phyloP scores from a whole-genome alignment of 225 moss, liverwort and hornwort genomes.

The Lunularia cruciata region DNA sequence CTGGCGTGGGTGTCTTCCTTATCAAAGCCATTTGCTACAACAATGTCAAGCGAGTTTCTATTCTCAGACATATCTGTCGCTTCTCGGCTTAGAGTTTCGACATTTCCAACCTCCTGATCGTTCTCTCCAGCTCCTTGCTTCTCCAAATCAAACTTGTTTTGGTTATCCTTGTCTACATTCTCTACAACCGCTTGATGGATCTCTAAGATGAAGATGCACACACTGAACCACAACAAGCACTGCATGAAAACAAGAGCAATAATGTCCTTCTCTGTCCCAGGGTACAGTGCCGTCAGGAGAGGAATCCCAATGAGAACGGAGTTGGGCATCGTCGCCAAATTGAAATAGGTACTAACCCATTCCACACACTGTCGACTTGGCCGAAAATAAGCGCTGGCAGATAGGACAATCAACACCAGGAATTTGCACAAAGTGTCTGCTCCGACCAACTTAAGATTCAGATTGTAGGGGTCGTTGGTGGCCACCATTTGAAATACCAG shows the following conservation, averaged over 20 bases:
- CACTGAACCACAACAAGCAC: constrained; percentile 28
- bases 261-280: constrained; percentile 24
- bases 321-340: constrained; percentile 35
- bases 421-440: constrained; percentile 35
- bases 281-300: constrained; percentile 38
- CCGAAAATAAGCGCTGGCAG: constrained; percentile 11
- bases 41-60: neutral
- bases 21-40: neutral
- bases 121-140: constrained; percentile 1
- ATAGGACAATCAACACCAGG: constrained; percentile 15
- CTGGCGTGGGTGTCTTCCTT: neutral
- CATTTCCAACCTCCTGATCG: neutral
- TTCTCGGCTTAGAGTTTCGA: neutral
- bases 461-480: constrained; percentile 29
- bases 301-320: constrained; percentile 31
- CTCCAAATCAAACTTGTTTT: neutral
- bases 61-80: neutral
- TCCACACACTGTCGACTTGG: constrained; percentile 19
- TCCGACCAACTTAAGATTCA: constrained; percentile 30
- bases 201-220: constrained; percentile 39
- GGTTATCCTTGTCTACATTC: neutral
- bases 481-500: constrained; percentile 37
- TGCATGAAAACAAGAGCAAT: constrained; percentile 33
- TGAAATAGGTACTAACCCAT: constrained; percentile 32
- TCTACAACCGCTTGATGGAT: constrained; percentile 26